These are phyloP conservation scores for Aspergillus spinulosporus DNA, from an alignment of 2,329 filamentous ascomycete genomes.

Conservation along the genomic window DNA sequence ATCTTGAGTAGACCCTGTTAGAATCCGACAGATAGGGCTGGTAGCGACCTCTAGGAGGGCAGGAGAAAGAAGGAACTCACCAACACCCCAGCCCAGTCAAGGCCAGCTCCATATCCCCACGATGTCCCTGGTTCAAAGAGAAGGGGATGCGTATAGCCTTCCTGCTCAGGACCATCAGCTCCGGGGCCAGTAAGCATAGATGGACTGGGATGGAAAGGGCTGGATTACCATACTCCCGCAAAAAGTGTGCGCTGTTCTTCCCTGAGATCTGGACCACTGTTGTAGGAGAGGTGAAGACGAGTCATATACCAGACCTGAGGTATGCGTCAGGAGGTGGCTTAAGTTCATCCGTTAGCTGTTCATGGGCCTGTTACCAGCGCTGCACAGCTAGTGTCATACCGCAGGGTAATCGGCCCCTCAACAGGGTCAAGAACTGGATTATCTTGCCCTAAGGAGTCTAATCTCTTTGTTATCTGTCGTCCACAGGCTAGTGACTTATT, in stretches of 20 bases:
- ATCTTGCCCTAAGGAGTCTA: not conserved
- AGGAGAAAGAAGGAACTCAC: not conserved
- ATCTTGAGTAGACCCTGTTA: not conserved
- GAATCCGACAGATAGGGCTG: no score
- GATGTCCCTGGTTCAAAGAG: not conserved
- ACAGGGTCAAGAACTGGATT: not conserved
- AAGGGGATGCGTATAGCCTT: not conserved
- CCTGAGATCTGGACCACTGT: not conserved
- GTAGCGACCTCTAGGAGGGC: no score
- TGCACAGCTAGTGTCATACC: not conserved
- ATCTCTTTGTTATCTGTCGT: no score
- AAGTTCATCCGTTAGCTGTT: not conserved
- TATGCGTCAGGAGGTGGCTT: not conserved
- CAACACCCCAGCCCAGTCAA: slow-evolving; percentile 3
- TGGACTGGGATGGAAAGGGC: not conserved
- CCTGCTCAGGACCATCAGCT: not conserved
- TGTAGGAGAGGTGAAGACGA: not conserved
- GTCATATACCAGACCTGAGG: not conserved
- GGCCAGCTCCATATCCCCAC: slow-evolving; percentile 3
- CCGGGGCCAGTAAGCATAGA: no score
- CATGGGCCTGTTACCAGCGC: not conserved
- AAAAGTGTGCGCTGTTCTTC: not conserved
- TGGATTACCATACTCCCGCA: slow-evolving; percentile 1
- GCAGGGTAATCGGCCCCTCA: not conserved
- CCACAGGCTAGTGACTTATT: no score